phyloP scores from a whole-genome alignment of 495 filamentous ascomycete genomes.

The Pyrenula aspistea region DNA sequence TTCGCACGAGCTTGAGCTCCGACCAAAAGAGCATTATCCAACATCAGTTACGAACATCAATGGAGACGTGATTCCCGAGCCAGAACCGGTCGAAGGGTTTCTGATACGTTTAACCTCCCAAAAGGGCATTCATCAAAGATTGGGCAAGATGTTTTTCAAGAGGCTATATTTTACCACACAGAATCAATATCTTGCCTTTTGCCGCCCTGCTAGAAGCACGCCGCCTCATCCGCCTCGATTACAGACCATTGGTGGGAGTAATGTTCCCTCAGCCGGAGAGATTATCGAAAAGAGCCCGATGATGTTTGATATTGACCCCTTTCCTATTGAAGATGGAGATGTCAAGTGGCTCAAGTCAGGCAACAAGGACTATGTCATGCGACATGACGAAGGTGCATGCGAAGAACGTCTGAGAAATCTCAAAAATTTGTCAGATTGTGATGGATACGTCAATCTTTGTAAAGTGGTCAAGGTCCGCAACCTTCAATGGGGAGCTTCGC shows the following conservation, averaged over 20 bases:
- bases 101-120: conserved; percentile 58
- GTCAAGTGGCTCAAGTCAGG: conserved; percentile 47
- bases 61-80: conserved; percentile 38
- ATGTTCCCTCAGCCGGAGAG: conserved; percentile 42
- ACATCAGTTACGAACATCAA: conserved; percentile 29
- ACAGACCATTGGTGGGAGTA: conserved; percentile 21
- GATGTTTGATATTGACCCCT: conserved; percentile 55
- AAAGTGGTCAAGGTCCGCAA: conserved; percentile 44
- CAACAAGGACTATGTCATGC: conserved; percentile 27
- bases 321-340: conserved; percentile 36
- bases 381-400: conserved; percentile 47
- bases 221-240: conserved; percentile 57
- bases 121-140: conserved; percentile 42
- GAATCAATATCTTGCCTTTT: conserved; percentile 57
- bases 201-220: conserved; percentile 47
- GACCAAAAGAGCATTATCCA: conserved; percentile 59
- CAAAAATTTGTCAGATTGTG: conserved; percentile 44
- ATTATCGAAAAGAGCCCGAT: conserved; percentile 47
- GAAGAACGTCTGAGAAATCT: conserved; percentile 49
- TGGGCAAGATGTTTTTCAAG: conserved; percentile 59
- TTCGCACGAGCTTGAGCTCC: conserved; percentile 62
- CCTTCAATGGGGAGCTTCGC: conserved; percentile 34
- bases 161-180: conserved; percentile 60
- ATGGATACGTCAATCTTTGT: conserved; percentile 57
- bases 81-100: conserved; percentile 59